phyloP scores from a whole-genome alignment of 1,139 yeast species.

The Yamadazyma membranifaciens region DNA sequence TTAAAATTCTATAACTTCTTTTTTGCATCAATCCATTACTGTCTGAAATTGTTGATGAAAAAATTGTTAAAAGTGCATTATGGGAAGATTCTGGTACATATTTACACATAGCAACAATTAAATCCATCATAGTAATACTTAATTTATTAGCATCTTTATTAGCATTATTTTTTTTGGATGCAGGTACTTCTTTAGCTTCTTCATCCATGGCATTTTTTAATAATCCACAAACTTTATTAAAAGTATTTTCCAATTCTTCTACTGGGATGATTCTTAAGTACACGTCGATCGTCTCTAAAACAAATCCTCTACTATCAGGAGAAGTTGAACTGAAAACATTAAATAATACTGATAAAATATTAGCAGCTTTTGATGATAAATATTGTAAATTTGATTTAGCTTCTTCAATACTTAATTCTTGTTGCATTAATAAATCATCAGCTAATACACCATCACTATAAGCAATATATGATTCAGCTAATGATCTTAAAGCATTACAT shows the following conservation, averaged over 20 bases:
- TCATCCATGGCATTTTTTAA: slow-evolving; percentile 74
- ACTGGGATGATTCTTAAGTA: slow-evolving; percentile 70
- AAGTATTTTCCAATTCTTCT: slow-evolving; percentile 68
- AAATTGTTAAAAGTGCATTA: slow-evolving; percentile 73
- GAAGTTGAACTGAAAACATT: slow-evolving; percentile 86
- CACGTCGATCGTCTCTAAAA: slow-evolving; percentile 81
- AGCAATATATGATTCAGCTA: slow-evolving; percentile 74
- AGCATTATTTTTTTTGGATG: slow-evolving; percentile 1
- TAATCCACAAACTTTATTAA: slow-evolving; percentile 80
- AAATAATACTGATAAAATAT: slow-evolving; percentile 81
- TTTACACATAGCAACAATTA: slow-evolving; percentile 81
- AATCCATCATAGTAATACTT: slow-evolving; percentile 86
- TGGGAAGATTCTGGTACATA: slow-evolving; percentile 73
- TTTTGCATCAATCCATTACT: slow-evolving; percentile 76
- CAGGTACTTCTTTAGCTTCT: slow-evolving; percentile 30
- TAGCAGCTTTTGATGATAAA: slow-evolving; percentile 64
- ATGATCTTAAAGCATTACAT: slow-evolving; percentile 74
- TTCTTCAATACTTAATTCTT: slow-evolving; percentile 56
- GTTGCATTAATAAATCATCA: slow-evolving; percentile 57
- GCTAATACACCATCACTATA: slow-evolving; percentile 60
- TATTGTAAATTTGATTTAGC: slow-evolving; percentile 60
- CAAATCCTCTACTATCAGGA: slow-evolving; percentile 79
- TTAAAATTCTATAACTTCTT: slow-evolving; percentile 80
- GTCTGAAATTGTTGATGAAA: slow-evolving; percentile 60
- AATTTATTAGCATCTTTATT: slow-evolving; percentile 45